phyloP scores from a whole-genome alignment of 2,329 filamentous ascomycete species.

The Pseudohalonectria lignicola region DNA sequence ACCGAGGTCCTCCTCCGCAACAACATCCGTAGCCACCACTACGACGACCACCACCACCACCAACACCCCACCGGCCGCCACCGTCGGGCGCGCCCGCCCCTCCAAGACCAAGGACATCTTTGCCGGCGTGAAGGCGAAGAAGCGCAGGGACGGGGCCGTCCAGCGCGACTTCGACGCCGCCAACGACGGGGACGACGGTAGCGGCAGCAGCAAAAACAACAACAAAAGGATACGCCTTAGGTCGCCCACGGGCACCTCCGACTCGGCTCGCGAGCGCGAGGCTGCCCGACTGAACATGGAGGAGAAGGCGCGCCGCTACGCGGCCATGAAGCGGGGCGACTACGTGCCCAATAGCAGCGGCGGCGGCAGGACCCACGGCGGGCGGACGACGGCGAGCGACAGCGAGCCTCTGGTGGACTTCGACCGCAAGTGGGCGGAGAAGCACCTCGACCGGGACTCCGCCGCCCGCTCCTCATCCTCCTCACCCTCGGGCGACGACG shows the following conservation, averaged over 20 bases:
- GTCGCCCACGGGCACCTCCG: constrained; percentile 42
- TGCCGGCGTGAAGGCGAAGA: constrained; percentile 30
- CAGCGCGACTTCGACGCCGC: constrained; percentile 42
- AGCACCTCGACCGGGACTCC: constrained; percentile 39
- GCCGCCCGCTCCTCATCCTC: constrained; percentile 25
- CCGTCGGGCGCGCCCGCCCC: constrained; percentile 42
- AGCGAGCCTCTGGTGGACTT: constrained; percentile 75
- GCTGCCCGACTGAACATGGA: constrained; percentile 74
- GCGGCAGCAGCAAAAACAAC: neutral
- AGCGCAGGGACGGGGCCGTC: constrained; percentile 45
- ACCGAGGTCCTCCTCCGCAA: constrained; percentile 27
- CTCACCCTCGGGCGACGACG: constrained; percentile 29
- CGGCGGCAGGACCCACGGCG: constrained; percentile 36
- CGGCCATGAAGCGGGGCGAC: constrained; percentile 83
- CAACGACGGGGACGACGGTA: constrained; percentile 3
- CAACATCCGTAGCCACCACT: constrained; percentile 17
- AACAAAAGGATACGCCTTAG: constrained; percentile 28
- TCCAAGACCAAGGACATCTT: constrained; percentile 59
- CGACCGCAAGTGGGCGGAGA: constrained; percentile 87
- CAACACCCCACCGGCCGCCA: no score
- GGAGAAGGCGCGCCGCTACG: constrained; percentile 80
- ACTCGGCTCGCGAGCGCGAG: constrained; percentile 56
- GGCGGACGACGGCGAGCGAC: constrained; percentile 44
- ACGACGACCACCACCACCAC: constrained; percentile 15
- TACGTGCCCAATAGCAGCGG: constrained; percentile 44